Evolutionary conservation across 2,329 filamentous ascomycete genomes (phyloP), one percentile per base, ranked within the genome.

Genomic region (Ceratocystiopsis sp.): DNA sequence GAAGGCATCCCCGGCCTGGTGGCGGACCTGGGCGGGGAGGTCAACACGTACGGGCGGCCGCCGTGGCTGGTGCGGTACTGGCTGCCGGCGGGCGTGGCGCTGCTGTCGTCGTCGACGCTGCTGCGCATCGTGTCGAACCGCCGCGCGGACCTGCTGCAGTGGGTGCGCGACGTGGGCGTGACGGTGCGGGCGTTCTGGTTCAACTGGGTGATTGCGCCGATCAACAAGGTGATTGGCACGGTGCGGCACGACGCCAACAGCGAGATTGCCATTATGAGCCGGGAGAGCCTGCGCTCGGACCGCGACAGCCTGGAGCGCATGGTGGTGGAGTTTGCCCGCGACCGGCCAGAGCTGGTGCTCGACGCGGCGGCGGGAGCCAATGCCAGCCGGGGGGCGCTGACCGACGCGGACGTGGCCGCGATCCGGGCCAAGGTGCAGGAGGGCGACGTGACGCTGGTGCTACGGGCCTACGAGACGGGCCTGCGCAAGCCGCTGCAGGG

Each of bases 201-300:
- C 47, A 98, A 98, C 58, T 98, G 91, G 91, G 81, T 98, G 3
- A 66, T 98, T 12, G 81, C 93, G 50, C 91, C 91, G 0, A 69
- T 77, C 1, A 76, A 76, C 52, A 89, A 85, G 57, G 70, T 98
- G 16, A 74, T 98, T 45, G 78, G 80, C 40, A 98, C 91, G 0
- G 96, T 98, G 51, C 78, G 89, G 6, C 91, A 96, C 58, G 85
- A 96, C 54, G 78, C 84, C 53, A 81, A 78, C 51, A 94, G 85
- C 56, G 89, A 96, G 57, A 89, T 98, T 50, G 91, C 89, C 38
- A 83, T 98, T 50, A 91, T 98, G 82, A 95, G 86, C 62, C 84
- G 85, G 46, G 81, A 89, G 51, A 95, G 86, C 51, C 71, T 98
- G 18, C 79, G 81, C 57, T 86, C 87, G 1, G 91, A 98, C 57